Evolutionary conservation across 2,329 filamentous ascomycete species (phyloP), one percentile per base, ranked within the genome.

Genomic region (Magnaporthiopsis incrustans): DNA sequence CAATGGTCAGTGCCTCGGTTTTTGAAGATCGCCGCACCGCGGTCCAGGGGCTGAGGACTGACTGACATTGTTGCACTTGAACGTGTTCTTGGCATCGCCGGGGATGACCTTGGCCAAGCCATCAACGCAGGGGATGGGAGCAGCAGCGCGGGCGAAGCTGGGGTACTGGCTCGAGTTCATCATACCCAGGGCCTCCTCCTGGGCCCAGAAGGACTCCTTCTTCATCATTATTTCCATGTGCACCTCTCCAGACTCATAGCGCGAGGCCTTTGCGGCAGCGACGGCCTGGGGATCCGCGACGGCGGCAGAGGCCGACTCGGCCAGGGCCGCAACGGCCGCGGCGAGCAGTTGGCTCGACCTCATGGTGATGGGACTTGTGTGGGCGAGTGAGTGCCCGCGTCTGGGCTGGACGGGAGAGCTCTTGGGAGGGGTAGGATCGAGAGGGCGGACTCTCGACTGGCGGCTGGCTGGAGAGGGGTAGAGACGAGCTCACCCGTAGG

Each of bases 101-200:
- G 35, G 35, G 6, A 62, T 53, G 38, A 53, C 26, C 26, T 50
- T 30, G 27, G 60, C 60, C 11, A 62, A 15, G 15, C 60, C 60
- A 25, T 33, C 22, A 7, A 53, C 50, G 38, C 60, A 62, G 26
- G 62, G 57, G 11, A 63, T 57, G 14, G 38, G 58, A 10, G 33
- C 62, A 11, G 57, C 38, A 22, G 53, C 38, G 15, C 15, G 3
- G 38, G 57, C 57, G 22, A 50, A 63, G 35, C 53, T 60, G 8
- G 56, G 57, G 26, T 63, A 63, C 27, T 60, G 57, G 18, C 35
- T 63, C 27, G 62, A 63, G 57, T 63, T 56, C 35, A 59, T 59
- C 3, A 63, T 27, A 12, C 62, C 62, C 33, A 50, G 11, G 18
- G 53, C 62, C 35, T 58, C 62, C n/a, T 57, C 30, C 5, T 30